Evolutionary conservation across 805 yeast genomes (phyloP), one percentile per base, ranked within the genome.

Genomic region (Candida maris): DNA sequence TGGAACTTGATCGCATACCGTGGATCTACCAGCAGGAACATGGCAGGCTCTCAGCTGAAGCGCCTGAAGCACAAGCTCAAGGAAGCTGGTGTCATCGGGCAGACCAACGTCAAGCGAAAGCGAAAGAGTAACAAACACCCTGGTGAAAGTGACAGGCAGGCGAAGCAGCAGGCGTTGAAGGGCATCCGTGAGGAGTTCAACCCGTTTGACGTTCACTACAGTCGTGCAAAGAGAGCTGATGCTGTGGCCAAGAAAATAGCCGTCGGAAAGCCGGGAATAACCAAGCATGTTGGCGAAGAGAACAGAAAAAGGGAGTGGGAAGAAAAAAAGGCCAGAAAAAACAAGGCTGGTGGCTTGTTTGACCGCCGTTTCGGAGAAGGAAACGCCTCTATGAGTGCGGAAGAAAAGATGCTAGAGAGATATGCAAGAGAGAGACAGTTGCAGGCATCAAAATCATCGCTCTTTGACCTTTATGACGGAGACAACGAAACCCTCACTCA

Each of bases 361-460:
- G 98, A 93, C 67, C 73, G 88, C 48, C 77, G 96, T 63, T 91
- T 93, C 60, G 99, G 98, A 57, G 98, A 93, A 56, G 74, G 75
- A 45, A 81, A 86, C 59, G 59, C 68, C 6, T 60, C 68, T 32
- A 54, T 93, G 68, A 75, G 82, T n/a, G 79, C 79, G 9, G 97
- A 93, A 61, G 96, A 93, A 49, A 86, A 84, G 60, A 88, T 88
- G 96, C 74, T 93, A 63, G 96, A 84, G 56, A 79, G 98, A 66
- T 93, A 87, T 67, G 85, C 96, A 4, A 77, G 81, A 38, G 97
- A 91, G 65, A 73, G 85, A 56, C 94, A 87, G 58, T 52, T 71
- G 13, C 73, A 73, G 41, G 57, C 73, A 2, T 65, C 76, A n/a
- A 79, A 72, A 48, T 65, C 70, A 27, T 75, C 79, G 20, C 53